Evolutionary conservation across 441 rosid genomes (phyloP).

Genomic region (Euphorbia schlechtendalii): DNA sequence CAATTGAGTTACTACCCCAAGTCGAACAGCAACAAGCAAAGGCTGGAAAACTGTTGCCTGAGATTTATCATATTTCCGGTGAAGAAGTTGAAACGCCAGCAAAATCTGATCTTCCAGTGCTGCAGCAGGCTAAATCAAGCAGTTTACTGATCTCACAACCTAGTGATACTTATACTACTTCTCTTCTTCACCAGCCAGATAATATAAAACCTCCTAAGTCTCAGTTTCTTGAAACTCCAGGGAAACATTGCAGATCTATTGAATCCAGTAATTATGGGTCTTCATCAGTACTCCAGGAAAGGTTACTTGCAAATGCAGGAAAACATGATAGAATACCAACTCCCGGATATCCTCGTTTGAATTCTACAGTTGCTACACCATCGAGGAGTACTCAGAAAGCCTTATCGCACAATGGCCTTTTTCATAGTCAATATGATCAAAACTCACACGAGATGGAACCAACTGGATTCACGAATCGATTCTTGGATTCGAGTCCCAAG

Average conservation of each 20-base stretch:
- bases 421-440: slow-evolving; percentile 27
- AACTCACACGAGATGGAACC: slow-evolving; percentile 35
- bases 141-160: slow-evolving; percentile 33
- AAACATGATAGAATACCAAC: slow-evolving; percentile 30
- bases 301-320: slow-evolving; percentile 34
- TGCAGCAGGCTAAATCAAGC: slow-evolving; percentile 26
- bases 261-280: slow-evolving; percentile 24
- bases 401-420: slow-evolving; percentile 26
- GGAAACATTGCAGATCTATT: slow-evolving; percentile 20
- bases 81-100: slow-evolving; percentile 37
- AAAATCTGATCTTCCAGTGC: slow-evolving; percentile 29
- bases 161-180: slow-evolving; percentile 34
- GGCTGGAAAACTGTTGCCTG: slow-evolving; percentile 41
- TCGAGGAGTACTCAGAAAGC: slow-evolving; percentile 31
- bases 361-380: slow-evolving; percentile 34
- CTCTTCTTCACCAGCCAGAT: slow-evolving; percentile 27
- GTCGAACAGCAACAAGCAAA: slow-evolving; percentile 58
- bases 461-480: slow-evolving; percentile 41
- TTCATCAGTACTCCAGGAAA: slow-evolving; percentile 36
- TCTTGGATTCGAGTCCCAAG: slow-evolving; percentile 28
- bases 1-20: slow-evolving; percentile 62
- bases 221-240: slow-evolving; percentile 39
- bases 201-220: slow-evolving; percentile 22
- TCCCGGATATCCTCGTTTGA: slow-evolving; percentile 24
- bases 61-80: slow-evolving; percentile 25